Base-by-base conservation (phyloP, 176 grass and related monocot species). In the Bothriochloa decipiens region DNA sequence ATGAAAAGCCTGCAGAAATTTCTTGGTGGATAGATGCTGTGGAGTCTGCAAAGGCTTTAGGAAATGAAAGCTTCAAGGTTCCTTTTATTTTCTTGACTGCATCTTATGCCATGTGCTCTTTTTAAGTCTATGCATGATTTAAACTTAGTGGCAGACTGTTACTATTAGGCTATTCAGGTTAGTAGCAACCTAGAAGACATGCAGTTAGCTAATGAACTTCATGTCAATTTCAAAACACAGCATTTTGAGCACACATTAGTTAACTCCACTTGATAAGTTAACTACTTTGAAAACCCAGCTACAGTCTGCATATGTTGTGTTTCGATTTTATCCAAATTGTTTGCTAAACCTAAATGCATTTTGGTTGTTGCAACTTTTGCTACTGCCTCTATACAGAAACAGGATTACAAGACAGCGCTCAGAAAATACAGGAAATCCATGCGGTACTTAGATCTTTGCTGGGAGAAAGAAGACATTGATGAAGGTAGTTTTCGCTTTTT, bases 41-140 rank as follows among this genome's bases (percentile, higher is more conserved):
- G 63, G 91, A 90, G 57, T 95, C 93, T 67, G 85, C 81, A 18
- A 98, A 98, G 62, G 71, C 85, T 80, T 98, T 92, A 55, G 93
- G 93, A 81, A 98, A 98, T 83, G 96, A 87, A 68, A 79, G 88
- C 79, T 98, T 98, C 78, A 95, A 95, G 95, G 95, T 87, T 77
- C 69, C 23, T 77, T 78, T 13, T 49, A 4, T 29, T 74, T 68
- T 79, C 60, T 73, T 47, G 52, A 72, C 73, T 83, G 22, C 55
- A 78, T 32, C 6, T 76, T 58, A 42, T 85, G 28, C 23, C 4
- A 68, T 74, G 8, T 85, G 39, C 16, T 64, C 41, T 77, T 82
- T 67, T 70, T 82, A 43, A 8, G 68, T 16, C 29, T 27, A 69
- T 42, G n/a, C 70, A 35, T 43, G 39, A 67, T 75, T 76, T 18